phyloP scores from a whole-genome alignment of 1,139 yeast species.

The Pneumocystis carinii region DNA sequence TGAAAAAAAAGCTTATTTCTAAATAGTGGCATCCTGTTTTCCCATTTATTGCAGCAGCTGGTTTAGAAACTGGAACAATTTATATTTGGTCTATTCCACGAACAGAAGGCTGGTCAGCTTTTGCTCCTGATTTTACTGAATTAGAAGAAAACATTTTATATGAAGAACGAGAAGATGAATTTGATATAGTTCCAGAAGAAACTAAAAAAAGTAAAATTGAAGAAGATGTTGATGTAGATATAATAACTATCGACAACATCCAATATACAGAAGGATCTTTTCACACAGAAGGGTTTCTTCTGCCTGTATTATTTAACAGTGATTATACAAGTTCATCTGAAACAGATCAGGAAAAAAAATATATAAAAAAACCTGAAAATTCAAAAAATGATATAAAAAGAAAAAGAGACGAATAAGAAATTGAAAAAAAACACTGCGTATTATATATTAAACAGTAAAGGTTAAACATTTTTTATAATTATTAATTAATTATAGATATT shows the following conservation, averaged over 20 bases:
- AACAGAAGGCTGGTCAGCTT: slow-evolving; percentile 91
- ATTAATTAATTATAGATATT: neutral
- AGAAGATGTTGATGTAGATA: slow-evolving; percentile 58
- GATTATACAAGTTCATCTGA: neutral
- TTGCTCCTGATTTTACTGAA: slow-evolving; percentile 94
- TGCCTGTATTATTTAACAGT: neutral
- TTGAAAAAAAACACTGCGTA: too few species aligned
- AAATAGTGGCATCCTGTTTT: slow-evolving; percentile 61
- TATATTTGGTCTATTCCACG: slow-evolving; percentile 72
- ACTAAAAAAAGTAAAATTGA: slow-evolving; percentile 48
- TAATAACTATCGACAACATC: slow-evolving; percentile 38
- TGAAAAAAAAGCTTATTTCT: neutral
- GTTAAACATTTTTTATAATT: neutral
- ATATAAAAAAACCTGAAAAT: neutral
- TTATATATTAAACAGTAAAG: neutral
- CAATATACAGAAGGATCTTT: neutral
- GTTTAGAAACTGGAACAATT: slow-evolving; percentile 69
- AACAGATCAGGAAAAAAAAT: neutral
- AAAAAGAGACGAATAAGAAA: neutral
- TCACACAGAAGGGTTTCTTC: neutral
- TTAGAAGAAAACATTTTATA: slow-evolving; percentile 84
- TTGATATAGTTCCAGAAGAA: slow-evolving; percentile 48
- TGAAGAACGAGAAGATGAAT: slow-evolving; percentile 81
- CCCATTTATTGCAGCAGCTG: slow-evolving; percentile 74
- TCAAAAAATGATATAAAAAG: neutral